Evolutionary conservation across 2,329 filamentous ascomycete species (phyloP).

Genomic region (Fusarium pseudograminearum): DNA sequence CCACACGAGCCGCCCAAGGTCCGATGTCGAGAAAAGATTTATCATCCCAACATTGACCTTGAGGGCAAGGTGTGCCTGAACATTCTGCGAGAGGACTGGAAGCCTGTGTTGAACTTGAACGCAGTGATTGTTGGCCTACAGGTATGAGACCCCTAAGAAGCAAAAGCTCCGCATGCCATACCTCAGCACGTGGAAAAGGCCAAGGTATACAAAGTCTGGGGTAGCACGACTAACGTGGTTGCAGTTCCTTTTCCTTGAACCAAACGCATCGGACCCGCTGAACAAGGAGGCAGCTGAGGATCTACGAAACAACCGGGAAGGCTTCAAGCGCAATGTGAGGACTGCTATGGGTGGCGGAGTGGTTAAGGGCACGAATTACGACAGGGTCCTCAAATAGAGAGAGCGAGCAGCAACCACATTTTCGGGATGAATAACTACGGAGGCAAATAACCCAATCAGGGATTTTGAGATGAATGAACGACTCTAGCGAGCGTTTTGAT

Average conservation of each 20-base stretch:
- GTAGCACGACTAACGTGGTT: constrained; percentile 37
- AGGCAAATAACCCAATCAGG: constrained; percentile 9
- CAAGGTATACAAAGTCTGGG: constrained; percentile 1
- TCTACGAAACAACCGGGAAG: constrained; percentile 84
- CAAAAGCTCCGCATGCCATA: neutral
- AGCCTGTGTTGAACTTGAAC: constrained; percentile 96
- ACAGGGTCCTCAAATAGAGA: constrained; percentile 77
- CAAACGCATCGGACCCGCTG: constrained; percentile 95
- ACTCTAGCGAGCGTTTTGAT: constrained; percentile 20
- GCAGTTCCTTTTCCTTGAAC: constrained; percentile 96
- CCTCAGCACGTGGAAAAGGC: neutral
- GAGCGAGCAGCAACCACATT: constrained; percentile 16
- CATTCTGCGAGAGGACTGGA: constrained; percentile 98
- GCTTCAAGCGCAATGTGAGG: constrained; percentile 91
- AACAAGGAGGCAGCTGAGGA: constrained; percentile 99
- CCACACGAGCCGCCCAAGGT: constrained; percentile 98
- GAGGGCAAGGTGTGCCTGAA: constrained; percentile 99
- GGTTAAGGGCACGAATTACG: constrained; percentile 79
- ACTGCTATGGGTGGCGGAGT: constrained; percentile 83
- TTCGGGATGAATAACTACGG: constrained; percentile 9
- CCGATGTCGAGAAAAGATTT: constrained; percentile 97
- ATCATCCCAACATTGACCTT: constrained; percentile 98
- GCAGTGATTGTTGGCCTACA: constrained; percentile 95
- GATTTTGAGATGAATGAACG: constrained; percentile 21
- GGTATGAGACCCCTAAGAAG: constrained; percentile 58